Conservation (phyloP, 2,329 filamentous ascomycete species). For the Exophiala bonariae region DNA sequence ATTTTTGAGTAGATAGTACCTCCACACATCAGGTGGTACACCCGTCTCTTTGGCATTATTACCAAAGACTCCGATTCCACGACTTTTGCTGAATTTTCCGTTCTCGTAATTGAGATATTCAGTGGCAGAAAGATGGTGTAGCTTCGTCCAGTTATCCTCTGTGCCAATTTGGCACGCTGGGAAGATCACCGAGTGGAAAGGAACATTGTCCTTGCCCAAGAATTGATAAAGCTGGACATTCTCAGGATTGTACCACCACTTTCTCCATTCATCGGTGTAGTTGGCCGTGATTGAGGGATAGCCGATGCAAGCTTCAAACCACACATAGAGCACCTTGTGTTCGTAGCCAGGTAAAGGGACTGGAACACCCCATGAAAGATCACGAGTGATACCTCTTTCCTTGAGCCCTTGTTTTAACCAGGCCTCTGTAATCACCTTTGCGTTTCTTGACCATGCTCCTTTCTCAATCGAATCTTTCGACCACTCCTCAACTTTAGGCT, state of each 20-base stretch:
- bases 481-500: slow-evolving; percentile 76
- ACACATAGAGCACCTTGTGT: slow-evolving; percentile 85
- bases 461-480: slow-evolving; percentile 70
- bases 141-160: slow-evolving; percentile 81
- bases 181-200: slow-evolving; percentile 90
- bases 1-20: slow-evolving; percentile 84
- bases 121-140: slow-evolving; percentile 84
- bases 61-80: slow-evolving; percentile 87
- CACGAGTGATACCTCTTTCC: slow-evolving; percentile 84
- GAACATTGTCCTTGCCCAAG: slow-evolving; percentile 89
- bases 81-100: slow-evolving; percentile 90
- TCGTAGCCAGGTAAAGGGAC: slow-evolving; percentile 63
- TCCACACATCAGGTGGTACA: slow-evolving; percentile 83
- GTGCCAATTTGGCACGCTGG: slow-evolving; percentile 84
- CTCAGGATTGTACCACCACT: slow-evolving; percentile 91
- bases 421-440: slow-evolving; percentile 44
- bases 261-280: slow-evolving; percentile 86
- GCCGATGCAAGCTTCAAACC: slow-evolving; percentile 90
- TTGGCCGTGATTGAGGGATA: slow-evolving; percentile 94
- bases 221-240: slow-evolving; percentile 90
- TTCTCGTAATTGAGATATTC: slow-evolving; percentile 88
- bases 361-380: slow-evolving; percentile 83
- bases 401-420: slow-evolving; percentile 73
- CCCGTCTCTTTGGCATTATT: slow-evolving; percentile 86
- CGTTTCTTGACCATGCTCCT: slow-evolving; percentile 55